Evolutionary conservation across 2,329 filamentous ascomycete species (phyloP).

Genomic region (Cladosporium sp.): DNA sequence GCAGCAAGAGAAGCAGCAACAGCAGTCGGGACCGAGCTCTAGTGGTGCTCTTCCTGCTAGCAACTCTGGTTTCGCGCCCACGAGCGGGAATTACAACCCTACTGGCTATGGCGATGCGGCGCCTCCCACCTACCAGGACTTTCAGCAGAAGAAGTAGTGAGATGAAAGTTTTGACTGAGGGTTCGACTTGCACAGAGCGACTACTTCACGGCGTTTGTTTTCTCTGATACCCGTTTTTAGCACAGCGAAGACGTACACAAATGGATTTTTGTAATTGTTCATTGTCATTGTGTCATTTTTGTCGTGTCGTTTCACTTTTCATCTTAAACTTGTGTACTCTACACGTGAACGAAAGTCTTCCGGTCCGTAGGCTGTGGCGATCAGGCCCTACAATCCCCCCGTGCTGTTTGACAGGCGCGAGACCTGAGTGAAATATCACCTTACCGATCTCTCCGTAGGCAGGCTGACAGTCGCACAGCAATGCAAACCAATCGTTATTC

Average conservation of each 20-base stretch:
- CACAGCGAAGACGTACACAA: not conserved
- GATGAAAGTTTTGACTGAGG: not conserved
- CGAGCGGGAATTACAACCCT: conserved; percentile 29
- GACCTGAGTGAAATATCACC: not conserved
- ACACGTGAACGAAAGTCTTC: not conserved
- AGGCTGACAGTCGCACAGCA: not conserved
- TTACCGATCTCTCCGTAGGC: not conserved
- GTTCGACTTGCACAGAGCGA: not conserved
- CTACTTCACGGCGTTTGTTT: not conserved
- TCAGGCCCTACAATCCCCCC: not conserved
- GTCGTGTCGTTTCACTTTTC: not conserved
- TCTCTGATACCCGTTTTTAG: conserved; percentile 14
- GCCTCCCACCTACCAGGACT: conserved; percentile 32
- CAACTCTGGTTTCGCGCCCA: conserved; percentile 22
- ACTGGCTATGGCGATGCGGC: conserved; percentile 30
- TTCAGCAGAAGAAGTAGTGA: conserved; percentile 22
- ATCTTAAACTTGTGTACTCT: not conserved
- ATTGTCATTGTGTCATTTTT: not conserved
- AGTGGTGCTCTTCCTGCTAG: conserved; percentile 8
- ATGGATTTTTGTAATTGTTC: not conserved
- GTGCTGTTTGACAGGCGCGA: not conserved
- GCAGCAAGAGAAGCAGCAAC: not conserved
- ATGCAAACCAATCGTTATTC: not conserved
- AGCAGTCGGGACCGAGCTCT: conserved; percentile 31
- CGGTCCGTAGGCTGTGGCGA: not conserved